Evolutionary conservation across 257 asterid species (phyloP), one percentile per base, ranked within the genome.

Genomic region (Penstemon newberryi): DNA sequence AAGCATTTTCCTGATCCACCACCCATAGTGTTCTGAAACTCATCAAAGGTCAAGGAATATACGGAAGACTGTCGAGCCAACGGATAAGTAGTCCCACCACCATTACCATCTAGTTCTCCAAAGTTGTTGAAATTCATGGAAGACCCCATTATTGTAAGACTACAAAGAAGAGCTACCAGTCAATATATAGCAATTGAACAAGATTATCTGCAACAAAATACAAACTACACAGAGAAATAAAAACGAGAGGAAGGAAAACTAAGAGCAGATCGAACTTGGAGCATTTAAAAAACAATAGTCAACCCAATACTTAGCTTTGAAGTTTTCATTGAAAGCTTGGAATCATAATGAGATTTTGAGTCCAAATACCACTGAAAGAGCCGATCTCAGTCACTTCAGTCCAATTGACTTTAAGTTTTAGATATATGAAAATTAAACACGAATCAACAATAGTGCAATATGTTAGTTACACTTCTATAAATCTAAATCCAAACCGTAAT

Each of bases 21-120:
- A 70, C 96, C 87, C 83, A 83, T 60, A 19, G 96, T 74, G 56
- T 50, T 82, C 78, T 92, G 98, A 70, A 92, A 85, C 86, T 92
- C 96, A 65, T 90, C 98, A 64, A 92, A 87, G 0, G 98, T 92
- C 73, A 92, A 75, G 38, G 96, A 85, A 75, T 77, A 92, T 56
- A 92, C 56, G 0, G 98, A 92, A 56, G 96, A 78, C 70, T 92
- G 95, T 25, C 96, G 84, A 51, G 76, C 80, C 88, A 92, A 81
- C 8, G 85, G 87, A 43, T 60, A 69, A 72, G 73, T 79, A 59
- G 72, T 82, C 53, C 68, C 58, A 60, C 84, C 89, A 51, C 77
- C 78, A 62, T 73, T 74, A 52, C 76, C 84, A 60, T 86, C 91
- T 19, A 75, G 79, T 72, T 85, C 92, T 54, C 80, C 87, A 50